Evolutionary conservation across 108 stramenopile genomes (phyloP), one percentile per base, ranked within the genome.

Genomic region (Nannochloropsis oceanica): DNA sequence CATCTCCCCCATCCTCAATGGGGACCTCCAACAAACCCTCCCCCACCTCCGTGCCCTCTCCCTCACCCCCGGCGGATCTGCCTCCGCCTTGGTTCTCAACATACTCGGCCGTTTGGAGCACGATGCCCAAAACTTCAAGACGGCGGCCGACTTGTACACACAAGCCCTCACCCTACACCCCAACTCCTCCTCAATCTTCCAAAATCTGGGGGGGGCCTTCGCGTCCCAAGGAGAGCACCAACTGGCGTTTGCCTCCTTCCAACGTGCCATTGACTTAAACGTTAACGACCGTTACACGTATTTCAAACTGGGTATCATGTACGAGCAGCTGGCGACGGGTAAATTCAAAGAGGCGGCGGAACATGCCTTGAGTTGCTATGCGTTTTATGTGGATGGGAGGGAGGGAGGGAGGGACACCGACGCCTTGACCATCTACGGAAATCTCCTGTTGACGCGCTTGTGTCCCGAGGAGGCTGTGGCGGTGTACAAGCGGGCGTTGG

Each of bases 221-320:
- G 59, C 59, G 7, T 73, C 59, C 8, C 59, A 73, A n/a, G 59
- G 59, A n/a, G 59, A 73, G 59, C 59, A 73, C n/a, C 59, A 73
- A n/a, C 59, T 89, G 88, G 88, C 88, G 13, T 89, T 89, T 82
- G 88, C 88, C 25, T 86, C 85, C 44, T 83, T 82, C 82, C 88
- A 89, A 82, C 88, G 85, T 44, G 88, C 88, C 13, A 85, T 89
- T 25, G 81, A 82, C 83, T 25, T 89, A 27, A 27, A 81, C 26
- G 44, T 79, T 3, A 25, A 25, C 25, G 88, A 89, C 8, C 25
- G 80, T 8, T 81, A 85, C 10, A 84, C 88, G 26, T 89, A 89
- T 82, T 50, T 89, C 79, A 89, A 85, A 27, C 85, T 89, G 42
- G 88, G 88, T n/a, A 82, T 86, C 83, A 81, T 89, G 42, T 89